These are phyloP conservation scores for Ogataea paradorogensis DNA, from an alignment of 805 yeast species.

Conservation along the genomic window DNA sequence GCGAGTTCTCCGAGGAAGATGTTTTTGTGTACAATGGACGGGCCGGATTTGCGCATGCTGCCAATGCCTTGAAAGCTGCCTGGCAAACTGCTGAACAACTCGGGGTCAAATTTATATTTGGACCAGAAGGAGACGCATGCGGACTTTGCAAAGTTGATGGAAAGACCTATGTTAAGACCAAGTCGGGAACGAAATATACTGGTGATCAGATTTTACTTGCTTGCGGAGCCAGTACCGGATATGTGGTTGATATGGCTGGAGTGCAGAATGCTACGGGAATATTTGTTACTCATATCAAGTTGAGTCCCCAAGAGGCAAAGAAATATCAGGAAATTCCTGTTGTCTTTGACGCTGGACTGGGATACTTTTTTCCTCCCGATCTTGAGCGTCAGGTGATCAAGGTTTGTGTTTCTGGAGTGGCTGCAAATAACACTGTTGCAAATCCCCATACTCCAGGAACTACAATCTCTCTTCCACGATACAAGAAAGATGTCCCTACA, in stretches of 20 bases:
- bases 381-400: slow-evolving; percentile 35
- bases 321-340: slow-evolving; percentile 39
- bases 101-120: slow-evolving; percentile 38
- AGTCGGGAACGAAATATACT: slow-evolving; percentile 29
- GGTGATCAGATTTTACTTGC: slow-evolving; percentile 38
- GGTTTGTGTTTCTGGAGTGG: slow-evolving; percentile 38
- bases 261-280: slow-evolving; percentile 40
- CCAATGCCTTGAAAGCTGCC: slow-evolving; percentile 36
- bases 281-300: slow-evolving; percentile 38
- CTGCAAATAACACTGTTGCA: slow-evolving; percentile 26
- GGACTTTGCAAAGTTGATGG: slow-evolving; percentile 11
- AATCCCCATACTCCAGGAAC: slow-evolving; percentile 19
- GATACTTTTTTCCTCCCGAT: slow-evolving; percentile 52
- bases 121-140: slow-evolving; percentile 29
- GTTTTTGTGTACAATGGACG: slow-evolving; percentile 35
- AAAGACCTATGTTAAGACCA: slow-evolving; percentile 22
- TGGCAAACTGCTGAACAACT: slow-evolving; percentile 26
- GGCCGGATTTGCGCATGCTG: slow-evolving; percentile 43
- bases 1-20: slow-evolving; percentile 10
- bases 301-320: slow-evolving; percentile 36
- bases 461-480: slow-evolving; percentile 37
- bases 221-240: slow-evolving; percentile 42
- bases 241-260: slow-evolving; percentile 30
- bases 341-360: slow-evolving; percentile 43
- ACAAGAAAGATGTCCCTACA: slow-evolving; percentile 28